Evolutionary conservation across 225 moss, liverwort and hornwort species (phyloP), one percentile per base, ranked within the genome.

Genomic region (Bryum argenteum): DNA sequence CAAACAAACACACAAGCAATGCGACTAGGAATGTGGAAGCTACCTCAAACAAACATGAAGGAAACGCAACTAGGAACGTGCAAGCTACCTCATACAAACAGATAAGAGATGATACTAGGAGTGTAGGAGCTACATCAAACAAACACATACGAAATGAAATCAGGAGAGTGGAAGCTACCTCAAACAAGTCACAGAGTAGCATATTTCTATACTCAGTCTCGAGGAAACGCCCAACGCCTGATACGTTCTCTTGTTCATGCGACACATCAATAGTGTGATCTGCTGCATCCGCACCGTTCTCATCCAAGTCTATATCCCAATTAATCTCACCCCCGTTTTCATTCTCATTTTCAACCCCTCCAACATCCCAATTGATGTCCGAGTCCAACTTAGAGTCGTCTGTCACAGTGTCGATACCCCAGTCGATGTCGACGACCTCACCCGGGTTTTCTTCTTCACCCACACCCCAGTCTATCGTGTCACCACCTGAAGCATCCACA

Each of bases 221-320:
- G 41, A 83, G 77, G 58, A 98, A 89, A 23, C 90, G 90, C 33
- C 87, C 82, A 68, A 75, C 70, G 61, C 84, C 77, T 37, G 43
- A 60, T 50, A 8, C 17, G 9, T 72, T 67, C 74, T 87, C 84
- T 23, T 56, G 71, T 51, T 44, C 67, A 28, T 62, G 69, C 70
- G 63, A 69, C 62, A 11, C 55, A 11, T 28, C 61, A 13, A 41
- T 12, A 19, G 33, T 69, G 18, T 76, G 59, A 58, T 67, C 66
- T 20, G 60, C 72, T 73, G 66, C 74, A 77, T 69, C 79, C 58
- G 68, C 68, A 54, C 81, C 78, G 38, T 69, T 77, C 44, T 89
- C 94, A 77, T 91, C 87, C n/a, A 98, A 85, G 77, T 89, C 92
- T 67, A 94, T 92, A 60, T 90, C 77, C 97, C 97, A 98, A 56